phyloP scores from a whole-genome alignment of 1,139 yeast species.

The Nakaseomyces delphensis region DNA sequence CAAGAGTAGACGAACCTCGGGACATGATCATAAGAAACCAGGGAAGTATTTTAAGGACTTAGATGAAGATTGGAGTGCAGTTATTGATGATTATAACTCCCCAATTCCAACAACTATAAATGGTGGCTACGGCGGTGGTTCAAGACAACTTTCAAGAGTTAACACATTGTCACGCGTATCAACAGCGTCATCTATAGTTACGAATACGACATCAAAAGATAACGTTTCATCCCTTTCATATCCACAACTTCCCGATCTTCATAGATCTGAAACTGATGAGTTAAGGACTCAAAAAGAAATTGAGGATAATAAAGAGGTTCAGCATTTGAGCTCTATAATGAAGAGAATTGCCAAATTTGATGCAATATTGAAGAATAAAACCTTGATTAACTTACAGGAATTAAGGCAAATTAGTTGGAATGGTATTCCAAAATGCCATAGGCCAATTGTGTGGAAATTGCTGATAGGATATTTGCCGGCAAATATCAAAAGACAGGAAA shows the following conservation, averaged over 20 bases:
- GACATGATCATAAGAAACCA: slow-evolving; percentile 19
- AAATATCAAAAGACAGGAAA: slow-evolving; percentile 62
- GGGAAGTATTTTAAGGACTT: slow-evolving; percentile 45
- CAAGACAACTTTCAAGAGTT: slow-evolving; percentile 20
- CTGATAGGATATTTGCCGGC: slow-evolving; percentile 85
- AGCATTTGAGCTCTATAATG: slow-evolving; percentile 49
- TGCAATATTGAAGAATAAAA: slow-evolving; percentile 45
- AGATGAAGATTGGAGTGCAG: slow-evolving; percentile 93
- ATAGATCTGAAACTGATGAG: slow-evolving; percentile 26
- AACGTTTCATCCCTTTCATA: slow-evolving; percentile 13
- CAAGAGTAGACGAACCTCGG: slow-evolving; percentile 12
- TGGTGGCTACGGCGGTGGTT: slow-evolving; percentile 20
- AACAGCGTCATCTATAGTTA: slow-evolving; percentile 11
- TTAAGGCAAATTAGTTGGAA: slow-evolving; percentile 83
- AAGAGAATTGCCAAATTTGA: slow-evolving; percentile 62
- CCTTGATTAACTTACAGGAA: slow-evolving; percentile 56
- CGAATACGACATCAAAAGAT: slow-evolving; percentile 9
- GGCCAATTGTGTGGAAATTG: slow-evolving; percentile 86
- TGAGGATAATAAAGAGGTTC: slow-evolving; percentile 38
- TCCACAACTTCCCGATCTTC: slow-evolving; percentile 29
- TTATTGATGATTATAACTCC: slow-evolving; percentile 42
- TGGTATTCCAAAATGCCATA: slow-evolving; percentile 75
- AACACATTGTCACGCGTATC: slow-evolving; percentile 9
- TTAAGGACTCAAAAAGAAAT: slow-evolving; percentile 23
- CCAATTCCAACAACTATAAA: slow-evolving; percentile 37